Percentiles rank a stretch among this genome's conserved stretches.
phyloP scores from a whole-genome alignment of 1,284 basidiomycete genomes.

The Hypsizygus ulmarius region DNA sequence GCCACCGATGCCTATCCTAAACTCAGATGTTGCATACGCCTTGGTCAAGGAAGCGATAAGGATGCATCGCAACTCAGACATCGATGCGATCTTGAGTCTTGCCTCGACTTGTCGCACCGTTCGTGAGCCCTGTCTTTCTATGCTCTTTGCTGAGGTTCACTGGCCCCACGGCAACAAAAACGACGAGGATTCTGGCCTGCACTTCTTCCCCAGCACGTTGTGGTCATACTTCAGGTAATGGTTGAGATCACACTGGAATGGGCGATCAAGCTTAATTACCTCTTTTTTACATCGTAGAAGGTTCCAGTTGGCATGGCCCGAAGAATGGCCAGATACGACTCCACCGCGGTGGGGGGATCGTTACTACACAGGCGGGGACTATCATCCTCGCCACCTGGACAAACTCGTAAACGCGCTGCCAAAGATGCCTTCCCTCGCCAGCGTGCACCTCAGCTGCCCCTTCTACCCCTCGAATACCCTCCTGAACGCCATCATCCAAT shows the following conservation, averaged over 20 bases:
- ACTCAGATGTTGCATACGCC: constrained; percentile 23
- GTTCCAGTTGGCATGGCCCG: constrained; percentile 37
- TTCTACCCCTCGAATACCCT: constrained; percentile 36
- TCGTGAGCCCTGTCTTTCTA: constrained; percentile 28
- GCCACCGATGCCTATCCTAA: constrained; percentile 15
- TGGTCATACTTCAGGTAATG: constrained; percentile 36
- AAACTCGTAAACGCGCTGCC: constrained; percentile 34
- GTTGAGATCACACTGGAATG: neutral
- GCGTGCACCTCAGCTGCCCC: constrained; percentile 34
- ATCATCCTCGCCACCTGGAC: constrained; percentile 34
- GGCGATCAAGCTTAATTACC: neutral
- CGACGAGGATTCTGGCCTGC: constrained; percentile 30
- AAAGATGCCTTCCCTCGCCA: constrained; percentile 30
- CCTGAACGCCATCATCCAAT: constrained; percentile 31
- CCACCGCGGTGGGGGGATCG: constrained; percentile 36
- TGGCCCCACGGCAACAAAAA: constrained; percentile 37
- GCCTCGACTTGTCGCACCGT: constrained; percentile 24
- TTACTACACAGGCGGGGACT: constrained; percentile 31
- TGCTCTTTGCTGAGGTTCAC: constrained; percentile 32
- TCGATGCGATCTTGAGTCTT: constrained; percentile 19
- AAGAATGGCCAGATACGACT: constrained; percentile 37
- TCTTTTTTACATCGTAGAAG: constrained; percentile 20
- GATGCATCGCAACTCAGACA: constrained; percentile 11
- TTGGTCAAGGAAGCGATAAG: constrained; percentile 19
- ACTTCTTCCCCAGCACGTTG: constrained; percentile 34